Conservation (phyloP, 2,329 filamentous ascomycete genomes). For the Oidium heveae region DNA sequence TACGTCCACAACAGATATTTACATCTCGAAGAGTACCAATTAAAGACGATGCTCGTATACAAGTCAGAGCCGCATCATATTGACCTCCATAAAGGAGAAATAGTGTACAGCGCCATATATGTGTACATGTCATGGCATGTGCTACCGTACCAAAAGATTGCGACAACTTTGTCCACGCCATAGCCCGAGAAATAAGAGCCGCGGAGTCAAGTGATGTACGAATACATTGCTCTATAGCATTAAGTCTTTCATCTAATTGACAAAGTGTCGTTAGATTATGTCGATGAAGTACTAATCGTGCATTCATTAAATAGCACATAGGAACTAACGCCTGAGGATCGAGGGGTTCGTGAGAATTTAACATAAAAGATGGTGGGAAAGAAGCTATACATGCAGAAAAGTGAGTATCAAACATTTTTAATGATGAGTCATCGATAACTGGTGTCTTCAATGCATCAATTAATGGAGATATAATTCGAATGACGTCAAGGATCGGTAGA, state of each 20-base stretch:
- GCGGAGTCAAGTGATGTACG: conserved; percentile 55
- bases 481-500: conserved; percentile 56
- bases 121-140: conserved; percentile 51
- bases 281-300: conserved; percentile 63
- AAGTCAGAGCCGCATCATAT: conserved; percentile 44
- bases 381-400: conserved; percentile 49
- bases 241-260: conserved; percentile 34
- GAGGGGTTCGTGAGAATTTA: conserved; percentile 37
- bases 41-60: conserved; percentile 43
- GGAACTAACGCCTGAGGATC: conserved; percentile 53
- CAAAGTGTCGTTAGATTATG: conserved; percentile 63
- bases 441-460: conserved; percentile 43
- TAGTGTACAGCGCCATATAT: conserved; percentile 69
- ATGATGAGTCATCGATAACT: conserved; percentile 36
- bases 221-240: conserved; percentile 56
- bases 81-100: conserved; percentile 54
- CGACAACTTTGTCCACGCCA: conserved; percentile 18
- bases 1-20: conserved; percentile 55
- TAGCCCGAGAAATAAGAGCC: conserved; percentile 42
- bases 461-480: conserved; percentile 51
- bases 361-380: conserved; percentile 52
- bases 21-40: conserved; percentile 49
- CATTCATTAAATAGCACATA: conserved; percentile 54
- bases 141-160: conserved; percentile 17
- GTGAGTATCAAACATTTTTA: conserved; percentile 60